Evolutionary conservation across 2,329 filamentous ascomycete species (phyloP), one percentile per base, ranked within the genome.

Genomic region (Pyrenochaeta sp.): DNA sequence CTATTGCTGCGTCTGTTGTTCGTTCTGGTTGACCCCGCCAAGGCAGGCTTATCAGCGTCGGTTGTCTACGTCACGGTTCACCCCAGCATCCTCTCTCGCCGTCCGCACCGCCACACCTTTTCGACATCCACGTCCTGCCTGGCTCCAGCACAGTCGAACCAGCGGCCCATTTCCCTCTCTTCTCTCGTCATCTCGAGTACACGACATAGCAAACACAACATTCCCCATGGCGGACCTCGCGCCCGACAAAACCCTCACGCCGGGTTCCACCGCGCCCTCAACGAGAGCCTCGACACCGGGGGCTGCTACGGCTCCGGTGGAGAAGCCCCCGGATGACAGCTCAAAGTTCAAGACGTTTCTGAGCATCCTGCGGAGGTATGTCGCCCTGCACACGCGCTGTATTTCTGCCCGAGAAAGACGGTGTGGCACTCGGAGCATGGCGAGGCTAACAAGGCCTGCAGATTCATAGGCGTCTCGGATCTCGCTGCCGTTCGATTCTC

Each of bases 401-500:
- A n/a, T n/a, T n/a, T n/a, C n/a, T n/a, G n/a, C n/a, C n/a, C n/a
- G n/a, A n/a, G n/a, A n/a, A n/a, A n/a, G n/a, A n/a, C n/a, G n/a
- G n/a, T n/a, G n/a, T n/a, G n/a, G n/a, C n/a, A n/a, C n/a, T n/a
- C n/a, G n/a, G n/a, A n/a, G n/a, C 4, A 32, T 21, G 30, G 7
- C 19, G 51, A 37, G 30, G 41, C 45, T 55, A 47, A 49, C 51
- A 37, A 29, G 26, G n/a, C 30, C 49, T 44, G 35, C 72, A 95
- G 93, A 71, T 97, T 97, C 74, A 91, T 97, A 63, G 94, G 94
- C 59, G 94, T 99, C 44, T 81, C 92, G 58, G 94, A 99, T 74
- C 94, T 99, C 65, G 94, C 94, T 44, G 85, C 91, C 43, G 93
- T 97, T 51, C 89, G 94, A 59, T 99, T 99, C 77, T 97, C 93